A percentile compares a stretch with the other conserved stretches of the same genome.
phyloP scores from a whole-genome alignment of 768 basidiomycete species.

The Mycena olivaceomarginata region DNA sequence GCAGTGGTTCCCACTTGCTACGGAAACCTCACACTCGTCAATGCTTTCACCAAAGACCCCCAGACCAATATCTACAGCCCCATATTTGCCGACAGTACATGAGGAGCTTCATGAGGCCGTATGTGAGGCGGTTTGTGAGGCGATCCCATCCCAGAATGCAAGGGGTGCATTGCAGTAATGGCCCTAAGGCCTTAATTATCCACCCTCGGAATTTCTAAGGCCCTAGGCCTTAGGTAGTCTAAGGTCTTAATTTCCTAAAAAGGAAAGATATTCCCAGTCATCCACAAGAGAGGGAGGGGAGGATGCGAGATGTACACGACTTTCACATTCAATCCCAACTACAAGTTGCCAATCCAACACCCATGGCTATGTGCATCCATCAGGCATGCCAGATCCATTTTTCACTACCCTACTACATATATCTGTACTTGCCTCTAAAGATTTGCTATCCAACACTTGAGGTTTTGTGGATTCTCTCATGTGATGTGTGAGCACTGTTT shows the following conservation, averaged over 20 bases:
- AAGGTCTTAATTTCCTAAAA: background rate
- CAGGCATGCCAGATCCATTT: background rate
- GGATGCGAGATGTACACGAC: background rate
- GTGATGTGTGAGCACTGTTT: background rate
- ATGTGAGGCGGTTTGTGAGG: background rate
- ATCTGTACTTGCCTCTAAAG: background rate
- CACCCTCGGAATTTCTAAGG: background rate
- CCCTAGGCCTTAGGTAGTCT: background rate
- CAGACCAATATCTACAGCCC: background rate
- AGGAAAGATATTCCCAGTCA: background rate
- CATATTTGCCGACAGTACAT: background rate
- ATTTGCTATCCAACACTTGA: background rate
- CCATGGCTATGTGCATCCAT: background rate
- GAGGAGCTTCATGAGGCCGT: constrained; percentile 13
- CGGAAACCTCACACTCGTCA: background rate
- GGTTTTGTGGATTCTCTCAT: background rate
- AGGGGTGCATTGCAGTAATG: background rate
- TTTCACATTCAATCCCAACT: background rate
- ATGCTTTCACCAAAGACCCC: background rate
- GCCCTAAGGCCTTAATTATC: background rate
- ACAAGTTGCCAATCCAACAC: background rate
- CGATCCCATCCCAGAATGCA: background rate
- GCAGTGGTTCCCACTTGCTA: background rate
- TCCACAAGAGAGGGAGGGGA: background rate
- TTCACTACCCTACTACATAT: background rate